Conservation (phyloP, 768 basidiomycete genomes). For the Leccinum arenicola region DNA sequence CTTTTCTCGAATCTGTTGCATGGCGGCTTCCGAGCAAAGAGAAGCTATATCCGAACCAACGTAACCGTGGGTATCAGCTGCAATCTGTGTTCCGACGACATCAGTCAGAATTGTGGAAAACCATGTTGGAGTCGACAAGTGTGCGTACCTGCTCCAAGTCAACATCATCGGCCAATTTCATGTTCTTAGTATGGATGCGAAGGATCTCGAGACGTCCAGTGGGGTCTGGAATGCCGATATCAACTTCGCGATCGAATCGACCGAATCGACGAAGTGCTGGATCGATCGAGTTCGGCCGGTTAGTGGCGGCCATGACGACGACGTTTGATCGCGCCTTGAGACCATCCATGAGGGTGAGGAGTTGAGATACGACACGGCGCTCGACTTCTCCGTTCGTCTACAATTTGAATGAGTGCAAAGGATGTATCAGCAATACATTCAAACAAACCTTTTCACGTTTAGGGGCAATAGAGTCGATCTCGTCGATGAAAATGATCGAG, state of each 20-base stretch:
- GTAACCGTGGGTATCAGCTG: slow-evolving; percentile 98
- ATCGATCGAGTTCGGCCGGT: slow-evolving; percentile 98
- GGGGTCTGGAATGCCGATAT: slow-evolving; percentile 99
- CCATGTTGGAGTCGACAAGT: not conserved
- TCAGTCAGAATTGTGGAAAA: slow-evolving; percentile 6
- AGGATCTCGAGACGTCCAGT: slow-evolving; percentile 99
- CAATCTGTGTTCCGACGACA: slow-evolving; percentile 58
- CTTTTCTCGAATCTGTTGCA: slow-evolving; percentile 99
- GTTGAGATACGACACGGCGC: slow-evolving; percentile 96
- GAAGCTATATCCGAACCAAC: slow-evolving; percentile 98
- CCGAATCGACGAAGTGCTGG: slow-evolving; percentile 98
- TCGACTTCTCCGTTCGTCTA: slow-evolving; percentile 99
- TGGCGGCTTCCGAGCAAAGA: slow-evolving; percentile 97
- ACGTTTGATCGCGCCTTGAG: slow-evolving; percentile 98
- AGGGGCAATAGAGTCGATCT: slow-evolving; percentile 98
- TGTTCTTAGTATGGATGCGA: slow-evolving; percentile 99
- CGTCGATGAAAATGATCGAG: slow-evolving; percentile 99
- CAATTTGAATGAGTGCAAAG: slow-evolving; percentile 1
- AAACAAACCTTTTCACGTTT: slow-evolving; percentile 92
- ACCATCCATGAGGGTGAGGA: slow-evolving; percentile 98
- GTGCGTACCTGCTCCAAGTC: slow-evolving; percentile 83
- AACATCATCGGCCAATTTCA: slow-evolving; percentile 96
- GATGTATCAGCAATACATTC: not conserved
- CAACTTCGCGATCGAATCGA: slow-evolving; percentile 98
- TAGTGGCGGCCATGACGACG: slow-evolving; percentile 99